Evolutionary conservation across 805 yeast genomes (phyloP), one percentile per base, ranked within the genome.

Genomic region (Nakazawaea molendinolei): DNA sequence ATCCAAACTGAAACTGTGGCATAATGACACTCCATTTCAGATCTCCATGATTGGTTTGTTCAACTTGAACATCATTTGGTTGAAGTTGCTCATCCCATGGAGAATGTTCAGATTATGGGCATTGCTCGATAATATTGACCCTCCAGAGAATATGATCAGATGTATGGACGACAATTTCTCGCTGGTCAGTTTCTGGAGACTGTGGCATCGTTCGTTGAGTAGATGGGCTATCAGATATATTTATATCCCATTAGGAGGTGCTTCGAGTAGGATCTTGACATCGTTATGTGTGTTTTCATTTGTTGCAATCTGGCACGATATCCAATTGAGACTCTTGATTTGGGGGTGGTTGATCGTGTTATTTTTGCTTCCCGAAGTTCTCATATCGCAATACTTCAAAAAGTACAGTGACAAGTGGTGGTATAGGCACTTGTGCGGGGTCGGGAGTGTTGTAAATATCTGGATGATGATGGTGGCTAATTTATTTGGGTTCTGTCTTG

Each of bases 391-490:
- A 8, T 47, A 58, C 39, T 60, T 65, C 48, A 32, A 38, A 24
- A 58, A 56, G n/a, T 58, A 48, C 37, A 34, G 30, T 18, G 43
- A 58, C 8, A 48, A 58, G 39, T 69, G 79, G 65, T 79, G 90
- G 85, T 92, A 70, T 56, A 71, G 97, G 46, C 84, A 81, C 52
- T 50, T 79, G 10, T 85, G 95, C 58, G 95, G 87, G 0, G 46
- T 75, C 5, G 98, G 98, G 3, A 95, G 90, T 4, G 94, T 89
- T 20, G 51, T 69, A 16, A 92, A 92, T 56, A 81, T 92, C 39
- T 90, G 96, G 95, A 72, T 90, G 81, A 90, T 92, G 98, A 87
- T 92, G 87, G 71, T 87, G 45, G 97, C 97, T 12, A 92, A 92
- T 50, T 60, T 94, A 36, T 86, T 83, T 51, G 99, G 99, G 0